Percentiles rank a stretch among this genome's conserved stretches.
Conservation (phyloP, 495 filamentous ascomycete genomes). For the Articulospora tetracladia region DNA sequence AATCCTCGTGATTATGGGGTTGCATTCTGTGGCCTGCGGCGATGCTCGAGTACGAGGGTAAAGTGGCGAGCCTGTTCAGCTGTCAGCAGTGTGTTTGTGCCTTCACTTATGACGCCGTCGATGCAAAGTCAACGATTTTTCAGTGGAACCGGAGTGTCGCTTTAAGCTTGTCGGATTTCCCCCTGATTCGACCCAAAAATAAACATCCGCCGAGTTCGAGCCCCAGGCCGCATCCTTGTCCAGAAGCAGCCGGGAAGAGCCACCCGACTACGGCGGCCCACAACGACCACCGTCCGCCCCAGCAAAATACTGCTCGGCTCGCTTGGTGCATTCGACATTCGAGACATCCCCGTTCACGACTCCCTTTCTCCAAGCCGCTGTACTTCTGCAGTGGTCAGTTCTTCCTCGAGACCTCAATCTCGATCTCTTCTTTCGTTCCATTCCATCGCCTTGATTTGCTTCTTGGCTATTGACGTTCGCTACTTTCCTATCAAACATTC, state of each 20-base stretch:
- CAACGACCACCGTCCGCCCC: background rate
- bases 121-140: too few species aligned
- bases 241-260: background rate
- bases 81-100: too few species aligned
- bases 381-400: background rate
- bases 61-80: too few species aligned
- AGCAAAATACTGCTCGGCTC: background rate
- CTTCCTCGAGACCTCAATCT: background rate
- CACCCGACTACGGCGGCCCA: background rate
- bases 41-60: background rate
- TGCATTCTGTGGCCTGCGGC: background rate
- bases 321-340: background rate
- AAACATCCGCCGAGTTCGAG: too few species aligned
- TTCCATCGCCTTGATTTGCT: background rate
- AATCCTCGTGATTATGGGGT: background rate
- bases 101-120: too few species aligned
- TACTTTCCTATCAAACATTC: conserved; percentile 7
- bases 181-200: too few species aligned
- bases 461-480: conserved; percentile 8
- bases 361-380: background rate
- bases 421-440: background rate
- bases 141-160: too few species aligned
- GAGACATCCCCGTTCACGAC: background rate
- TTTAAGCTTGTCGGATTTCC: background rate
- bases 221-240: background rate